Base-by-base conservation (phyloP, 805 yeast genomes). In the Nakazawaea sp. region DNA sequence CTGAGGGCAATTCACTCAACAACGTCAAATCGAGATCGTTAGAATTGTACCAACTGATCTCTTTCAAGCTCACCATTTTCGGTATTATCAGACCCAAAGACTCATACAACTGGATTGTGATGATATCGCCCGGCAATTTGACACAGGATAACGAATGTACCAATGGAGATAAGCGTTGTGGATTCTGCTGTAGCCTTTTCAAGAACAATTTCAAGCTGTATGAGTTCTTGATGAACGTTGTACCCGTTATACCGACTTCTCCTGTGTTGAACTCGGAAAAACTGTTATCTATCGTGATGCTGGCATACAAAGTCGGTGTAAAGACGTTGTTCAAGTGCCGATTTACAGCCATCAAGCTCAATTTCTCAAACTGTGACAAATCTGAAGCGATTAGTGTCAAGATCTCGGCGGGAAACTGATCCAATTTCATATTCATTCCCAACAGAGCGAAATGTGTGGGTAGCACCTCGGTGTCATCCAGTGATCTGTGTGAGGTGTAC, bases 351-450 rank as follows among this genome's bases (percentile, higher is more conserved):
- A 30, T 9, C 20, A 36, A 15, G 27, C 9, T 26, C 8, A 24
- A 16, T 9, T 30, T 36, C 7, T 36, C 40, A 20, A 36, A 36
- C 27, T 36, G 40, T n/a, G 40, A 36, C 11, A 36, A n/a, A 4
- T 8, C 18, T 3, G 27, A 19, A 13, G 35, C 34, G 24, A 36
- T 27, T 12, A 26, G 15, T 11, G 12, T 10, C 13, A 36, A 21
- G n/a, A 36, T 36, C 15, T 36, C 35, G 15, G 17, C 9, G 8
- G 40, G 40, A 11, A 30, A 36, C 11, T 30, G 19, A 15, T 36
- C 19, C 3, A 27, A 10, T 9, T 33, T 10, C 12, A 12, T n/a
- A 4, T 33, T 33, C 5, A n/a, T n/a, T n/a, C n/a, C n/a, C n/a
- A n/a, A n/a, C n/a, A n/a, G n/a, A n/a, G n/a, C n/a, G n/a, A n/a